Base-by-base conservation (phyloP, 352 stramenopile genomes). In the Globisporangium camurandrum region DNA sequence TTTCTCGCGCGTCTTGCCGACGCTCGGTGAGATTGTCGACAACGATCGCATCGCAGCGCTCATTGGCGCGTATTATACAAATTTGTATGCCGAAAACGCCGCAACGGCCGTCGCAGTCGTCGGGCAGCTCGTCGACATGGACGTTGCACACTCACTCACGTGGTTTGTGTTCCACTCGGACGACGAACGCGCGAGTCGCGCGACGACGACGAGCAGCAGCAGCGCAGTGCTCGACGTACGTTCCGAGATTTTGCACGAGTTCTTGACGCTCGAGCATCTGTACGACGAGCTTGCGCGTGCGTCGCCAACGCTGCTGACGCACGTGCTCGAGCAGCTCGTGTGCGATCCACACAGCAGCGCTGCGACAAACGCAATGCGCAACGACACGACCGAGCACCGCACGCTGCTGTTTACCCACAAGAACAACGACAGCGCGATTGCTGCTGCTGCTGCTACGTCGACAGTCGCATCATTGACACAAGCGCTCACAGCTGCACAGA, bases 91-190 rank as follows among this genome's bases (percentile, higher is more conserved):
- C 36, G n/a, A 43, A 0, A 37, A 68, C 43, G 56, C 72, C 42
- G 27, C 45, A 11, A 52, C 46, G 30, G 64, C 56, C 4, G 51
- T 71, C 12, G 49, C 65, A 27, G 39, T 86, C 27, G 39, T 89
- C 28, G 22, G 49, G 0, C 75, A 75, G 11, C 59, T 87, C 10
- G 61, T 86, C 31, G 75, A 88, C 48, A 59, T 93, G 2, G 81
- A 93, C 48, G 72, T 89, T 3, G 73, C 65, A 3, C 72, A 88
- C 51, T 75, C 75, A 11, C 64, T 93, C 42, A 87, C 81, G 23
- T 88, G 71, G 75, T 73, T 78, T 36, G 67, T 88, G 7, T 83
- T 88, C 49, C 76, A 89, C 42, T 68, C 70, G 4, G 66, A 67
- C 3, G 56, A 69, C 26, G 39, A 54, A 20, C n/a, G n/a, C n/a